Evolutionary conservation across 2,329 filamentous ascomycete species (phyloP).

Genomic region (Sarocladium brachiariae): DNA sequence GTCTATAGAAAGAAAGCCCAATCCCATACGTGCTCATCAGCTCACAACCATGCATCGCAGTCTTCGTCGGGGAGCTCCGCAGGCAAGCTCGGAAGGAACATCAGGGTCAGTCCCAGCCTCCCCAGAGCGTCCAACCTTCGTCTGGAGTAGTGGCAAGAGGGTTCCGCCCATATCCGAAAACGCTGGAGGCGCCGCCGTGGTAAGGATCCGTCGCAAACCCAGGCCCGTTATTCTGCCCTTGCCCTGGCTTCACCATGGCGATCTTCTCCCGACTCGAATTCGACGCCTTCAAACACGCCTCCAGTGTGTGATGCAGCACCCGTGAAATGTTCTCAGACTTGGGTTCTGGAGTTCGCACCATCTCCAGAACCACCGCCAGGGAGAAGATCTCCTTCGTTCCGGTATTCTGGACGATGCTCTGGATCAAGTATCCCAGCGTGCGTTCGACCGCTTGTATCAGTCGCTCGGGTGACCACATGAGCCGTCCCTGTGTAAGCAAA

Average conservation of each 20-base stretch:
- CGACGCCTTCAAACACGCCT: conserved; percentile 37
- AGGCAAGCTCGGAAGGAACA: too few species aligned
- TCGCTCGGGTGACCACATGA: conserved; percentile 35
- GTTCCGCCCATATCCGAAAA: conserved; percentile 6
- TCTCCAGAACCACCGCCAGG: conserved; percentile 40
- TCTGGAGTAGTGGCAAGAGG: conserved; percentile 15
- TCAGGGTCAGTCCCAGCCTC: conserved; percentile 3
- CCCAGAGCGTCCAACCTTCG: conserved; percentile 13
- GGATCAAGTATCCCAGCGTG: conserved; percentile 37
- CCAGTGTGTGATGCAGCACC: conserved; percentile 35
- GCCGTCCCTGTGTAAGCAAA: background rate
- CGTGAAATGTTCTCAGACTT: conserved; percentile 34
- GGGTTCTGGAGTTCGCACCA: conserved; percentile 34
- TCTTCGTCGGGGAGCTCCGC: too few species aligned
- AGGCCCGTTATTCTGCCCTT: background rate
- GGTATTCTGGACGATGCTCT: conserved; percentile 41
- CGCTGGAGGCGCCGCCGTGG: conserved; percentile 16
- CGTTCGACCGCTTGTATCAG: conserved; percentile 39
- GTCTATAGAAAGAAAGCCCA: too few species aligned
- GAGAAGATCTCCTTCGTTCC: conserved; percentile 41
- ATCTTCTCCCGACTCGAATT: conserved; percentile 34
- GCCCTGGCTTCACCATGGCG: conserved; percentile 10
- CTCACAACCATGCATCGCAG: too few species aligned
- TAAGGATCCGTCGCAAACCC: conserved; percentile 18
- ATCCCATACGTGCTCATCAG: too few species aligned